A percentile compares a stretch with the other conserved stretches of the same genome.
Conservation (phyloP, 2,329 filamentous ascomycete species). For the Monilinia vaccinii-corymbosi region DNA sequence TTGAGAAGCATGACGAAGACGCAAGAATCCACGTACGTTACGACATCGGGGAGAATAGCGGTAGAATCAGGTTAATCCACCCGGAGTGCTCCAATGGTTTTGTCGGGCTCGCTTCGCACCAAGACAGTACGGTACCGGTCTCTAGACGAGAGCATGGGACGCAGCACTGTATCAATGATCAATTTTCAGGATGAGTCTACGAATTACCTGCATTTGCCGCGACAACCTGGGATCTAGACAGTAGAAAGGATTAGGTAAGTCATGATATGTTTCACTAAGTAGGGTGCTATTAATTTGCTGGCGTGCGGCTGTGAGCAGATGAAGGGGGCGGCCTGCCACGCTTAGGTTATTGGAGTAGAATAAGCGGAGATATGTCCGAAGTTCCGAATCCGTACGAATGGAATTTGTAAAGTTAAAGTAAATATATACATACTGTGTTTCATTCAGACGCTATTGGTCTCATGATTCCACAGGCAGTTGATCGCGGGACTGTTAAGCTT, state of each 20-base stretch:
- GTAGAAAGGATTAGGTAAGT: neutral
- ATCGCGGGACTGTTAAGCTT: neutral
- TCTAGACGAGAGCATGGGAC: neutral
- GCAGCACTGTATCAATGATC: neutral
- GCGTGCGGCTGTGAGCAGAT: neutral
- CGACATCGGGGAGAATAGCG: neutral
- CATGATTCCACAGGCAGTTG: neutral
- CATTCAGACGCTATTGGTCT: neutral
- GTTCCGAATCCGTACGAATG: neutral
- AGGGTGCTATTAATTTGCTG: neutral
- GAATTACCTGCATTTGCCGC: neutral
- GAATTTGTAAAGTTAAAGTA: neutral
- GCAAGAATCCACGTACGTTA: neutral
- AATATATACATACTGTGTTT: neutral
- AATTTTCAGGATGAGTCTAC: neutral
- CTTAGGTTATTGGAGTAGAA: neutral
- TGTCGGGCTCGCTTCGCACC: neutral
- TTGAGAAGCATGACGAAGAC: neutral
- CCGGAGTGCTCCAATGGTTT: neutral
- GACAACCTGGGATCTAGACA: neutral
- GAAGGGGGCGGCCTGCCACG: neutral
- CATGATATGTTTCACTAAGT: neutral
- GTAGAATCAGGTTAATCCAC: neutral
- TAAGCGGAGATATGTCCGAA: neutral
- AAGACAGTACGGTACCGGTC: neutral